phyloP scores from a whole-genome alignment of 805 yeast species.

The Schizosaccharomyces octosporus region DNA sequence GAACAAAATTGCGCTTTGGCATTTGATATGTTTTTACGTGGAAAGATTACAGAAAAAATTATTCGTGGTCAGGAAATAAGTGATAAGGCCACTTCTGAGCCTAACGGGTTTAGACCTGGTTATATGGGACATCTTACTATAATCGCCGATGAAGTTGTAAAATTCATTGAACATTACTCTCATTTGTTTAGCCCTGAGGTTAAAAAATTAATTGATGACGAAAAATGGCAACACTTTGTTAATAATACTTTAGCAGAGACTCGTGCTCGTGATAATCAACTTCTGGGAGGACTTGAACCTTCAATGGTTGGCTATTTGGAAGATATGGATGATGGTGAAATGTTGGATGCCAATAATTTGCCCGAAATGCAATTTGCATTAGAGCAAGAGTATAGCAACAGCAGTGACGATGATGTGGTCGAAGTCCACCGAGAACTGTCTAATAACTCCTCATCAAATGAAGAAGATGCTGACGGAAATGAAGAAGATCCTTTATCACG shows the following conservation, averaged over 20 bases:
- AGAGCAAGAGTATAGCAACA: conserved; percentile 9
- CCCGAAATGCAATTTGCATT: conserved; percentile 16
- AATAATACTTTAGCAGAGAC: conserved; percentile 64
- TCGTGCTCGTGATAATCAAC: conserved; percentile 80
- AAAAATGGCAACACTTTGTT: conserved; percentile 63
- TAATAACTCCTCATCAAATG: conserved; percentile 2
- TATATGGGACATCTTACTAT: conserved; percentile 92
- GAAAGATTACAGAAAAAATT: conserved; percentile 30
- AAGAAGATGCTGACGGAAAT: not conserved
- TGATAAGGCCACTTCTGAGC: conserved; percentile 30
- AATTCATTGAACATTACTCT: conserved; percentile 39
- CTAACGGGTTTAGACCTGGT: conserved; percentile 46
- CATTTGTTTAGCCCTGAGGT: conserved; percentile 30
- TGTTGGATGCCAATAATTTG: conserved; percentile 15
- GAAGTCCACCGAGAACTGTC: conserved; percentile 4
- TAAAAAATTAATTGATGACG: conserved; percentile 21
- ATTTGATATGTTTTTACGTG: conserved; percentile 45
- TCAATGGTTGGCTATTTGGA: conserved; percentile 8
- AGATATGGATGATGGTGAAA: conserved; percentile 12
- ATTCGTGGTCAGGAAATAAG: conserved; percentile 38
- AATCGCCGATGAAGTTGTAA: conserved; percentile 86
- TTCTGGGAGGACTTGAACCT: conserved; percentile 57
- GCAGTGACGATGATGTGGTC: conserved; percentile 9
- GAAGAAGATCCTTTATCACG: conserved; percentile 5
- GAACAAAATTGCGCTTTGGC: conserved; percentile 64